phyloP scores from a whole-genome alignment of 257 asterid genomes.

The Capsicum chinense region DNA sequence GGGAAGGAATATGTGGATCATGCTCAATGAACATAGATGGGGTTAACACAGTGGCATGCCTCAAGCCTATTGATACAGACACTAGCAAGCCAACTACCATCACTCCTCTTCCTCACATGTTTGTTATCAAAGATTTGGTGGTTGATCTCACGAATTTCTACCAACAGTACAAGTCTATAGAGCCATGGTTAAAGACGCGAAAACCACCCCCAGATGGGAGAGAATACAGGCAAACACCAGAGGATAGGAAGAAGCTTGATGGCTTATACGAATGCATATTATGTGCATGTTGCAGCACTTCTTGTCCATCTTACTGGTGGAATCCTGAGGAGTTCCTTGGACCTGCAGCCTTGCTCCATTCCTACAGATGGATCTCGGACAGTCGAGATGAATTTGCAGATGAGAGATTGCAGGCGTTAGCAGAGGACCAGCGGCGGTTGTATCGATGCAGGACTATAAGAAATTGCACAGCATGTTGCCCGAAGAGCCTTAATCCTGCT shows the following conservation, averaged over 20 bases:
- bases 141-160: slow-evolving; percentile 78
- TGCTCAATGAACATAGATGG: slow-evolving; percentile 85
- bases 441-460: slow-evolving; percentile 74
- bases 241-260: slow-evolving; percentile 66
- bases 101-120: slow-evolving; percentile 80
- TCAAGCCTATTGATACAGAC: slow-evolving; percentile 62
- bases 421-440: slow-evolving; percentile 50
- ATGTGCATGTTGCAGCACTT: slow-evolving; percentile 75
- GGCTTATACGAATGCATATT: slow-evolving; percentile 81
- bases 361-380: slow-evolving; percentile 70
- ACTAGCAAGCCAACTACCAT: slow-evolving; percentile 50
- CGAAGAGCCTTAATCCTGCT: slow-evolving; percentile 73
- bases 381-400: slow-evolving; percentile 70
- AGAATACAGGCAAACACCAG: slow-evolving; percentile 58
- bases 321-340: slow-evolving; percentile 75
- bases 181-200: slow-evolving; percentile 79
- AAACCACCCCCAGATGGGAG: slow-evolving; percentile 54
- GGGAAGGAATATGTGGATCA: slow-evolving; percentile 88
- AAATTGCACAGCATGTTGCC: slow-evolving; percentile 66
- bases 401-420: slow-evolving; percentile 66
- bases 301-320: slow-evolving; percentile 95
- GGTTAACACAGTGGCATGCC: slow-evolving; percentile 75
- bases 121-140: slow-evolving; percentile 78
- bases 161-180: slow-evolving; percentile 77
- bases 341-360: slow-evolving; percentile 71